A percentile compares a stretch with the other conserved stretches of the same genome.
Conservation (phyloP, 2,329 filamentous ascomycete species). For the Pseudocercospora pini-densiflorae region DNA sequence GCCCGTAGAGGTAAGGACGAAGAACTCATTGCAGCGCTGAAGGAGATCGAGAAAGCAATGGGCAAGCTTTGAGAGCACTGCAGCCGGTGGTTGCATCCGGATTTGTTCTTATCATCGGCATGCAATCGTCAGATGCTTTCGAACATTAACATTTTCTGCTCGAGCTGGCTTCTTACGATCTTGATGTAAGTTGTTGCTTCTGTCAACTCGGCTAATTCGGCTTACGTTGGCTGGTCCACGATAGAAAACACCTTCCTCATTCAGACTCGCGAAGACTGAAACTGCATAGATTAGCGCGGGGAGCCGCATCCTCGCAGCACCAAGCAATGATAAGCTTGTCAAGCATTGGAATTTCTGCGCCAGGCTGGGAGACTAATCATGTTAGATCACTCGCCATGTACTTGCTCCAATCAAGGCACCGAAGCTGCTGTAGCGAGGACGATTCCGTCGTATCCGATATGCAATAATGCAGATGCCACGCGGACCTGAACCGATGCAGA, state of each 20-base stretch:
- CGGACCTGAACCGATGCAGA: neutral
- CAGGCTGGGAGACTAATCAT: neutral
- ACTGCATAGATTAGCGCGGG: neutral
- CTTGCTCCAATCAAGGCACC: neutral
- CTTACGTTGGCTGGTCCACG: neutral
- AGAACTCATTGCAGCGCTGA: constrained; percentile 9
- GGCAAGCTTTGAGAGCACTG: neutral
- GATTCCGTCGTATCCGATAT: neutral
- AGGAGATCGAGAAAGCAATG: constrained; percentile 12
- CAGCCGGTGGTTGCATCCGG: neutral
- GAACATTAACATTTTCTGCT: neutral
- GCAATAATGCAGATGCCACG: neutral
- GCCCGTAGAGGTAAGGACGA: constrained; percentile 14
- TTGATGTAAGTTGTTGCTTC: too few relatives aligned
- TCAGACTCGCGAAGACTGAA: neutral
- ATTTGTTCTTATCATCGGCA: neutral
- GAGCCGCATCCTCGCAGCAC: neutral
- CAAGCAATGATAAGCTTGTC: constrained; percentile 5
- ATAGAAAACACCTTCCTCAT: neutral
- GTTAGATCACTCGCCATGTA: neutral
- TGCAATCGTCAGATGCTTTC: too few relatives aligned
- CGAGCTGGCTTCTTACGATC: too few relatives aligned
- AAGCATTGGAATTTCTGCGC: neutral
- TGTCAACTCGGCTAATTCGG: neutral
- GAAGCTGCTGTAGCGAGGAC: neutral